Percentiles rank a stretch among this genome's conserved stretches.
Evolutionary conservation across 2,329 filamentous ascomycete genomes (phyloP).

Genomic region (Stromatinia cepivora): DNA sequence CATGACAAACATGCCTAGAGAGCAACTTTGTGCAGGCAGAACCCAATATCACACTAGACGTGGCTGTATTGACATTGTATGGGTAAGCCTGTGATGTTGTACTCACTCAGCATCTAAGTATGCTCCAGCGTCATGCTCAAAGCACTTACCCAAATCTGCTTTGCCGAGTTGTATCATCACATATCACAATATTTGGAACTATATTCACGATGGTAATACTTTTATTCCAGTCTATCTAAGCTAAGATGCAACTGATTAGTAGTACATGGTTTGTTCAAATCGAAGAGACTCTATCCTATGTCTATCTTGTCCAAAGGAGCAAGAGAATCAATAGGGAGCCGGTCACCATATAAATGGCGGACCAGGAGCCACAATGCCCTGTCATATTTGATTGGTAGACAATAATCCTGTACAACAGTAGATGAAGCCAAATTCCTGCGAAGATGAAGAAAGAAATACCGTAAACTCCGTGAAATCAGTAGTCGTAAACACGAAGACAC

Average conservation of each 20-base stretch:
- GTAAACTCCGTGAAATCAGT: conserved; percentile 13
- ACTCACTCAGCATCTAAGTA: not conserved
- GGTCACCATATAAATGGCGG: conserved; percentile 11
- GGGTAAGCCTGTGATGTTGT: not conserved
- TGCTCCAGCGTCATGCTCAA: not conserved
- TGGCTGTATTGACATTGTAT: not conserved
- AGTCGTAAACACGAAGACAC: conserved; percentile 15
- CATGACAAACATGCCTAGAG: not conserved
- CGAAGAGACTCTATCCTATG: conserved; percentile 25
- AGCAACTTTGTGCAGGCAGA: not conserved
- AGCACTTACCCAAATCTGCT: not conserved
- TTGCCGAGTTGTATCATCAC: not conserved
- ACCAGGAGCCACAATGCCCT: conserved; percentile 22
- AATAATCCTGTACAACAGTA: conserved; percentile 23
- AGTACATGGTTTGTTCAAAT: conserved; percentile 22
- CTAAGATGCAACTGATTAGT: conserved; percentile 23
- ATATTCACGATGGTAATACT: conserved; percentile 1
- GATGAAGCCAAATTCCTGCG: conserved; percentile 23
- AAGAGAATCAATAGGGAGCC: conserved; percentile 26
- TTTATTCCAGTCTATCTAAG: conserved; percentile 19
- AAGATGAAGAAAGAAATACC: conserved; percentile 23
- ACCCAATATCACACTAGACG: not conserved
- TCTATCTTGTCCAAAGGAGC: conserved; percentile 29
- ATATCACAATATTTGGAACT: not conserved
- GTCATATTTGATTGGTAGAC: conserved; percentile 19